These are phyloP conservation scores for Gaeumannomyces sp. DNA, from an alignment of 2,329 filamentous ascomycete species.

Conservation along the genomic window DNA sequence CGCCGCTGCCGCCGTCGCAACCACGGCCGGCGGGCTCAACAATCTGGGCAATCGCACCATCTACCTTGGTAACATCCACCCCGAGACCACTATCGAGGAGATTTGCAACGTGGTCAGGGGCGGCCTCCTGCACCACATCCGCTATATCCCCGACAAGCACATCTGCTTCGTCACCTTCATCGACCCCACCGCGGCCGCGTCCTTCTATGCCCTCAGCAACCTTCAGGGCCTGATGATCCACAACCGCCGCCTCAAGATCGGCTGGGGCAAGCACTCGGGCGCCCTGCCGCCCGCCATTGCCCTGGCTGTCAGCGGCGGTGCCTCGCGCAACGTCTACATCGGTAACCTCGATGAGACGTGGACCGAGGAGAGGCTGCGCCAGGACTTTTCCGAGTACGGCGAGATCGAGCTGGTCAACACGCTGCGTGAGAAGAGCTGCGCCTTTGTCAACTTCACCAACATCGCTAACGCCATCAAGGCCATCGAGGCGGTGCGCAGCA, in stretches of 20 bases:
- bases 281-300: slow-evolving; percentile 93
- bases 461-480: slow-evolving; percentile 99
- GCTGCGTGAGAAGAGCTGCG: slow-evolving; percentile 95
- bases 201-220: slow-evolving; percentile 96
- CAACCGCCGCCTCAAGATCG: slow-evolving; percentile 95
- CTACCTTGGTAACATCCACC: slow-evolving; percentile 97
- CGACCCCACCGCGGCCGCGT: slow-evolving; percentile 93
- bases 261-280: slow-evolving; percentile 98
- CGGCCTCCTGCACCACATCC: slow-evolving; percentile 92
- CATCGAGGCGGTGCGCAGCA: slow-evolving; percentile 89
- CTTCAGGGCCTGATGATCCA: slow-evolving; percentile 98
- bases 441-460: slow-evolving; percentile 99
- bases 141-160: slow-evolving; percentile 99
- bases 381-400: slow-evolving; percentile 95
- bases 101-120: slow-evolving; percentile 98
- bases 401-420: slow-evolving; percentile 98
- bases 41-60: slow-evolving; percentile 97
- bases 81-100: slow-evolving; percentile 97
- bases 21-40: slow-evolving; percentile 91
- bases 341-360: slow-evolving; percentile 96
- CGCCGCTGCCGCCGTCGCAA: slow-evolving; percentile 91
- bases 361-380: slow-evolving; percentile 90
- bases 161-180: slow-evolving; percentile 99
- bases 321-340: slow-evolving; percentile 97
- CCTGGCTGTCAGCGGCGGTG: slow-evolving; percentile 89